These are phyloP conservation scores for Magnaporthiopsis poae DNA, from an alignment of 2,329 filamentous ascomycete genomes.

Conservation along the genomic window DNA sequence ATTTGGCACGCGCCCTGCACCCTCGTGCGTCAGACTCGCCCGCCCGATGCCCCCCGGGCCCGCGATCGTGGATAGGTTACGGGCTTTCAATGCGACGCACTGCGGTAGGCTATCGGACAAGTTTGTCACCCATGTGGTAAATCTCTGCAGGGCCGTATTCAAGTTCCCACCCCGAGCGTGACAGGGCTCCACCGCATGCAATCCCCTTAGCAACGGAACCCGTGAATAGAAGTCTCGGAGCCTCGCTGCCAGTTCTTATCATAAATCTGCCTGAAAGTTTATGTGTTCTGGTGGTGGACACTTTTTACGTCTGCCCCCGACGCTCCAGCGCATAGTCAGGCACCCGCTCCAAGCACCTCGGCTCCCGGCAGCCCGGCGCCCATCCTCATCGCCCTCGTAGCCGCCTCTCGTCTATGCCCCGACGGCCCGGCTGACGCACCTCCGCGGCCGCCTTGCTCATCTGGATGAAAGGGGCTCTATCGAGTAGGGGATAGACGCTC, in stretches of 20 bases:
- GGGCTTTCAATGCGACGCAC: no score
- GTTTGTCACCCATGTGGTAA: no score
- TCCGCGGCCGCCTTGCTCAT: conserved; percentile 1
- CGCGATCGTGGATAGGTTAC: no score
- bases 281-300: no score
- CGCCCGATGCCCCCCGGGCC: neutral
- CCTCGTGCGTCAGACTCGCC: neutral
- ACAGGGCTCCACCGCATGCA: no score
- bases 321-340: neutral
- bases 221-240: no score
- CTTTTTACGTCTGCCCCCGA: neutral
- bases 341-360: neutral
- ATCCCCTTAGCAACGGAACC: no score
- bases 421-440: conserved; percentile 4
- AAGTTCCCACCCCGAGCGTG: no score
- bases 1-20: neutral
- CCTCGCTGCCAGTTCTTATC: no score
- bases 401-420: conserved; percentile 6
- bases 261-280: no score
- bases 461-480: conserved; percentile 8
- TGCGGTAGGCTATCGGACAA: no score
- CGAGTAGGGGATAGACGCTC: conserved; percentile 10
- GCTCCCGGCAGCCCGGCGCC: neutral
- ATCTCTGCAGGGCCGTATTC: no score
- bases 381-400: neutral